phyloP scores from a whole-genome alignment of 2,329 filamentous ascomycete species.

The Bipolaris cookei region DNA sequence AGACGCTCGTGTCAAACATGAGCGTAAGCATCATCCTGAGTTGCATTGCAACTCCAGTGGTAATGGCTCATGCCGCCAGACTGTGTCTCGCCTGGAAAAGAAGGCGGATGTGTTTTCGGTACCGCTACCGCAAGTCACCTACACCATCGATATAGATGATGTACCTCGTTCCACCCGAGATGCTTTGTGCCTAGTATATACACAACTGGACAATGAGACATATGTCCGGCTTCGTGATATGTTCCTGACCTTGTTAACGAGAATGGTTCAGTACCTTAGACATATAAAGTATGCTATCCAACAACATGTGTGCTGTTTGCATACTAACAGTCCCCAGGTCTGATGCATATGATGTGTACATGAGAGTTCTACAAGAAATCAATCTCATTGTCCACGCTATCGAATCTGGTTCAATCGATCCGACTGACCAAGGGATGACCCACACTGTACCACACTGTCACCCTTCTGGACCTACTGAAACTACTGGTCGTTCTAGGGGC shows the following conservation, averaged over 20 bases:
- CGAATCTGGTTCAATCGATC: not conserved
- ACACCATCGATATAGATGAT: not conserved
- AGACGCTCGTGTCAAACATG: constrained; percentile 22
- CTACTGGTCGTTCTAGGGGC: not conserved
- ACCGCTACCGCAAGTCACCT: not conserved
- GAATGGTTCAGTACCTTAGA: not conserved
- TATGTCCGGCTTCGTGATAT: not conserved
- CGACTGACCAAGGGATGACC: not conserved
- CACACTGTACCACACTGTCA: not conserved
- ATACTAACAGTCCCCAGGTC: not conserved
- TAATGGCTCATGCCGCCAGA: not conserved
- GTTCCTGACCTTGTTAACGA: not conserved
- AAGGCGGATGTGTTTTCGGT: not conserved
- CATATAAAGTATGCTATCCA: not conserved
- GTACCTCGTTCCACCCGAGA: not conserved
- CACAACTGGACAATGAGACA: not conserved
- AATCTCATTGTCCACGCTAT: not conserved
- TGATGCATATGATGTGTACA: not conserved
- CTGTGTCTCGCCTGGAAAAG: not conserved
- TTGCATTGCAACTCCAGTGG: constrained; percentile 2
- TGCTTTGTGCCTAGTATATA: not conserved
- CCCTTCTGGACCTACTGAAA: not conserved
- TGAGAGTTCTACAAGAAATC: not conserved
- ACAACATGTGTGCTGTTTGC: too few relatives aligned
- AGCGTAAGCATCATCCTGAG: constrained; percentile 15